Evolutionary conservation across 1,284 basidiomycete genomes (phyloP), one percentile per base, ranked within the genome.

Genomic region (Boletus smithii): DNA sequence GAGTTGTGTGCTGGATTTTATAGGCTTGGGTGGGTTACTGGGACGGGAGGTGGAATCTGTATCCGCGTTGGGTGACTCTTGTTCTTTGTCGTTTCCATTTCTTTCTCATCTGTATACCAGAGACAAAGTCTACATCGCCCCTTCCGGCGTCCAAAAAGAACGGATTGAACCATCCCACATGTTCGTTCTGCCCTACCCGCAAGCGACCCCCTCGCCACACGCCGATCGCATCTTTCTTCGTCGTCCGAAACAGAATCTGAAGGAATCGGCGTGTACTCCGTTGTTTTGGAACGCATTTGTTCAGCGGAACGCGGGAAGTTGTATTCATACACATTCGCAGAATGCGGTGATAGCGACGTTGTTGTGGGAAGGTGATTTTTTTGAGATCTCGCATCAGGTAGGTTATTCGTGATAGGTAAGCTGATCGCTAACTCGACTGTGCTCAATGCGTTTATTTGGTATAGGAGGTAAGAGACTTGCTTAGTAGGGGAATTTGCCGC

Each of bases 211-310:
- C n/a, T n/a, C n/a, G n/a, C n/a, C n/a, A n/a, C n/a, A n/a, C n/a
- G n/a, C n/a, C n/a, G n/a, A n/a, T n/a, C n/a, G n/a, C n/a, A n/a
- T n/a, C n/a, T n/a, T n/a, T n/a, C n/a, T n/a, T n/a, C n/a, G n/a
- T n/a, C n/a, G n/a, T n/a, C n/a, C n/a, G n/a, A n/a, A n/a, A n/a
- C n/a, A n/a, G n/a, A n/a, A n/a, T n/a, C n/a, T n/a, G n/a, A n/a
- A n/a, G n/a, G n/a, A n/a, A n/a, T n/a, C n/a, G n/a, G n/a, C 85
- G 1, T 91, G 88, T 65, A 91, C 90, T 0, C 91, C 90, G 7
- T 70, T 93, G n/a, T 93, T 93, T 72, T 92, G 88, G 87, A 91
- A 91, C 62, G 88, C 90, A 3, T 93, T 91, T 63, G 84, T 86
- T 24, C 68, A 86, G 57, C 74, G 88, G 17, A 72, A 78, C 43